Evolutionary conservation across 2,329 filamentous ascomycete genomes (phyloP).

Genomic region (Sodiomyces alkalinus): DNA sequence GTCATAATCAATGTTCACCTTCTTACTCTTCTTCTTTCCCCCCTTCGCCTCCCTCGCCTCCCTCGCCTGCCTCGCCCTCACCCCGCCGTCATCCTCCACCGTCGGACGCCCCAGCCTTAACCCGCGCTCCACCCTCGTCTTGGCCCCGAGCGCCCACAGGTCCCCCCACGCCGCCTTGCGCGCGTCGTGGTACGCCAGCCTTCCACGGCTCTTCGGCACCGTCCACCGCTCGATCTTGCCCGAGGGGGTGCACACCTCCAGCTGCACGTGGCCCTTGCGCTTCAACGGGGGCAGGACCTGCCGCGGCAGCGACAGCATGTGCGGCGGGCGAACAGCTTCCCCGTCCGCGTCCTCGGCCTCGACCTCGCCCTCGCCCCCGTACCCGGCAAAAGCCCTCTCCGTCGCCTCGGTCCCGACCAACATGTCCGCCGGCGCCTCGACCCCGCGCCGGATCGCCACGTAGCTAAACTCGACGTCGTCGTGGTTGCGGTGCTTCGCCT

Average conservation of each 20-base stretch:
- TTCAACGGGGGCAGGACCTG: conserved; percentile 71
- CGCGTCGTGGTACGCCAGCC: conserved; percentile 78
- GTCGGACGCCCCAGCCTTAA: conserved; percentile 40
- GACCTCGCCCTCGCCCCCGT: no score
- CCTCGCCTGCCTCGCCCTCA: conserved; percentile 19
- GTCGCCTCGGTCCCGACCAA: conserved; percentile 40
- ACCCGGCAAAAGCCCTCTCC: conserved; percentile 56
- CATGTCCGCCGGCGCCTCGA: conserved; percentile 15
- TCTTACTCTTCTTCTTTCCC: conserved; percentile 24
- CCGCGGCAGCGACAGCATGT: conserved; percentile 61
- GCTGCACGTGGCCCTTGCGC: conserved; percentile 69
- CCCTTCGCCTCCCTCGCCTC: no score
- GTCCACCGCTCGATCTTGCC: conserved; percentile 89
- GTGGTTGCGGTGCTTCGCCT: conserved; percentile 57
- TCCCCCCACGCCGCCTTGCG: conserved; percentile 87
- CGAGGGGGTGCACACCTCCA: conserved; percentile 80
- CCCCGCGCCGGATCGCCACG: conserved; percentile 67
- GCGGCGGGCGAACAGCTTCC: conserved; percentile 17
- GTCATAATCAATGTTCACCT: conserved; percentile 22
- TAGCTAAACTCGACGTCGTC: conserved; percentile 90
- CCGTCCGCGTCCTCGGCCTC: conserved; percentile 37
- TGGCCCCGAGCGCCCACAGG: conserved; percentile 87
- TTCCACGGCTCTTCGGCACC: conserved; percentile 66
- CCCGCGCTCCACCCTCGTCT: conserved; percentile 54
- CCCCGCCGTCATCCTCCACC: conserved; percentile 27